Base-by-base conservation (phyloP, 306 rosid species). In the Trifolium pratense region DNA sequence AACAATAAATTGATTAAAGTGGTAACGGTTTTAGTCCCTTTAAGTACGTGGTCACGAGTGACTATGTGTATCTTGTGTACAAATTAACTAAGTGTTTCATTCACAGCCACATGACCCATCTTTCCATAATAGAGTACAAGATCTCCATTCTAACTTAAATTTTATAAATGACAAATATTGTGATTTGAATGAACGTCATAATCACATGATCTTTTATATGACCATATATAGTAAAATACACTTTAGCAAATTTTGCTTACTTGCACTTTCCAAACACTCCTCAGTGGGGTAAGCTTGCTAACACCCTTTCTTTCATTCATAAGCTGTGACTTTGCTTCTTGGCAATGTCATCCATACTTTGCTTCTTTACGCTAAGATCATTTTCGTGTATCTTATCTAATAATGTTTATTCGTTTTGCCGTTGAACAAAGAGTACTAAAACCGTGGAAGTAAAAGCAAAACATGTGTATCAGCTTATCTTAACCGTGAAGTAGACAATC, bases 301-400 rank as follows among this genome's bases (percentile, higher is more conserved):
- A 66, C 71, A 10, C 26, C 48, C 14, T 7, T 18, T 20, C 10
- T 52, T 52, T 52, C 48, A 17, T 48, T 14, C 57, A 31, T 53
- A 71, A 53, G 10, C 26, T 79, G 48, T 75, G 68, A 0, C 81
- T 40, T 65, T 79, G 83, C 90, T 82, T 84, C 78, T 79, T 53
- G 82, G 79, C 74, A 84, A 76, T 80, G 70, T 80, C 61, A 66
- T 42, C 11, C 14, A 66, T 23, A 18, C 36, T 80, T 80, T 66
- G 11, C 70, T 21, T 63, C 16, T 11, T 56, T 49, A 65, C 40
- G 70, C 15, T 42, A 51, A 34, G 1, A 7, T n/a, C 6, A 60
- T 52, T 52, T 52, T 52, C 61, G 13, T 55, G 0, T 55, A 4
- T 20, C 7, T 55, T 21, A 5, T 4, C 8, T 55, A 10, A 11